Evolutionary conservation across 768 basidiomycete species (phyloP), one percentile per base, ranked within the genome.

Genomic region (Boletus sp.): DNA sequence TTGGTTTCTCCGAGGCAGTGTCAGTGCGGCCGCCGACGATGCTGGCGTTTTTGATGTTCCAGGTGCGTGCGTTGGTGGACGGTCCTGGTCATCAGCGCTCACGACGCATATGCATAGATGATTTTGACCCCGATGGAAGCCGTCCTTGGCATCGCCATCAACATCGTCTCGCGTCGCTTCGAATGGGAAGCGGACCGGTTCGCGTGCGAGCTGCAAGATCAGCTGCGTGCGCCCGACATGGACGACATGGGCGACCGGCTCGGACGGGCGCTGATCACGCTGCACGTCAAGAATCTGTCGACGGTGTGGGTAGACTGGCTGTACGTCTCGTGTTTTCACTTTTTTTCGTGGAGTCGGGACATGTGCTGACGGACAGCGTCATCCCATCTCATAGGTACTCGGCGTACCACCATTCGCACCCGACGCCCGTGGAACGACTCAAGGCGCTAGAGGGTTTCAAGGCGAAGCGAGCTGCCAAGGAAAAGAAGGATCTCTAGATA

Each of bases 281-380:
- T 98, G 20, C 95, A 98, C 67, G 88, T 92, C 56, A 89, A 95
- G 78, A 98, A 98, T 69, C 70, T 97, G 65, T 90, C 89, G 47
- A 94, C 92, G 1, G 90, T 97, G 47, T 93, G 93, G 86, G 92
- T 94, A 12, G 94, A 97, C 71, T 92, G 90, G 90, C 72, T 94
- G 85, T 93, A 62, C 45, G 55, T 58, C 50, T 18, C 39, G 12
- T n/a, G 36, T 50, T 50, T 6, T 3, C 6, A 6, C 3, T 24
- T 28, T 0, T 29, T 52, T 37, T 5, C 3, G 17, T 3, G n/a
- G n/a, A n/a, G n/a, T n/a, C n/a, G n/a, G n/a, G n/a, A n/a, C n/a
- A n/a, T 41, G 7, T 8, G 42, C 8, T 12, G 46, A 11, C 17
- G 20, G 46, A 32, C 46, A 7, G 18, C 17, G 5, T 20, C 30